Evolutionary conservation across 2,329 filamentous ascomycete genomes (phyloP).

Genomic region (Pyrenophora tritici-repentis): DNA sequence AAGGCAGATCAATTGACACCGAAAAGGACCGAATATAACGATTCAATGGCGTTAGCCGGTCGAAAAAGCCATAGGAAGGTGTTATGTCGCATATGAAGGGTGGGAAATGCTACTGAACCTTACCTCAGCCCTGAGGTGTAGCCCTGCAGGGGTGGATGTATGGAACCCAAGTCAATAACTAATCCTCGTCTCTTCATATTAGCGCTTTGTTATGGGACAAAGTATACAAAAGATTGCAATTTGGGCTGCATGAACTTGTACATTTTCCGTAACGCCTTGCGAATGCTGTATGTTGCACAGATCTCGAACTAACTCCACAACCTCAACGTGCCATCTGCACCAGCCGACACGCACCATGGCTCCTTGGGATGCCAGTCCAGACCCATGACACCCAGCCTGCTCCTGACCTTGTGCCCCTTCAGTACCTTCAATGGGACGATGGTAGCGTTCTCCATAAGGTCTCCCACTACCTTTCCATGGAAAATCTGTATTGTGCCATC

Average conservation of each 20-base stretch:
- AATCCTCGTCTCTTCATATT: too few species aligned
- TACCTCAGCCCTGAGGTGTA: too few species aligned
- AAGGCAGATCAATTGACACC: not conserved
- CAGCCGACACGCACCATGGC: conserved; percentile 92
- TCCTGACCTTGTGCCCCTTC: conserved; percentile 84
- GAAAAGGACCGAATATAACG: too few species aligned
- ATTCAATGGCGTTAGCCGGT: too few species aligned
- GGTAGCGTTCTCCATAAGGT: conserved; percentile 93
- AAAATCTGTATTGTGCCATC: conserved; percentile 95
- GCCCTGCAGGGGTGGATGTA: too few species aligned
- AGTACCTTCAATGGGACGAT: conserved; percentile 97
- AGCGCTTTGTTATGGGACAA: too few species aligned
- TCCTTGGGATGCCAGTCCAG: conserved; percentile 94
- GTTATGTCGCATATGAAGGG: too few species aligned
- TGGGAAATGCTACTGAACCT: too few species aligned
- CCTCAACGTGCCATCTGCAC: conserved; percentile 89
- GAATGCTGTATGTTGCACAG: conserved; percentile 1
- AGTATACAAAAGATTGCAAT: too few species aligned
- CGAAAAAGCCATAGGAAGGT: too few species aligned
- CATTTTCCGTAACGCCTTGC: conserved; percentile 8
- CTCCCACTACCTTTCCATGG: conserved; percentile 92
- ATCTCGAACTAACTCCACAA: conserved; percentile 64
- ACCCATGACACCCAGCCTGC: conserved; percentile 87
- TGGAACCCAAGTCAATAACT: too few species aligned
- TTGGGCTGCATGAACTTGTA: not conserved